Evolutionary conservation across 2,329 filamentous ascomycete species (phyloP), one percentile per base, ranked within the genome.

Genomic region (Zopfia rhizophila): DNA sequence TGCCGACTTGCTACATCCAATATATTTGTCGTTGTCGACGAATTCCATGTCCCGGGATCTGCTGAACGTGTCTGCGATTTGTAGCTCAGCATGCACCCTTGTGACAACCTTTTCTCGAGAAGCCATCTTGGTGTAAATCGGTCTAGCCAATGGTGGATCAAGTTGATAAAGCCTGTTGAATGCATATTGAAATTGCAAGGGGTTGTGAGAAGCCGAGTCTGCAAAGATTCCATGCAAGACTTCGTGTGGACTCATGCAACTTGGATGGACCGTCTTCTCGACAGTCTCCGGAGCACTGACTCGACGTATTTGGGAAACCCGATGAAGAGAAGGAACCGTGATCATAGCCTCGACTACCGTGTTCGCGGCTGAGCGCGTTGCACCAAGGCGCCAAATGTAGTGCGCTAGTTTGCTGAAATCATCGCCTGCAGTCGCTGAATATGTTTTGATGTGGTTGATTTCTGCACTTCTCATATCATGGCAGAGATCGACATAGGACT

Each of bases 1-100:
- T 18, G 41, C 46, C 18, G 35, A 22, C 22, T 50, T 45, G 35
- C 41, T 45, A 25, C 41, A 50, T 13, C 46, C 46, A 22, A 50
- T 45, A 39, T 45, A 50, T 23, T 35, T 45, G 17, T 50, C 41
- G 11, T 10, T 12, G n/a, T 38, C 35, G 7, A 38, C 6, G 12
- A 23, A 38, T 39, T 32, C 14, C 29, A 37, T 44, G 12, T 44
- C 22, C 16, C 24, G 18, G 16, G 40, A 37, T 44, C 30, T 38
- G 32, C 40, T 44, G 32, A 44, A 44, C 13, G 17, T n/a, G 29
- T 44, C 40, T 21, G 40, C 40, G 18, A 44, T 36, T 19, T 44
- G 40, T 18, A 44, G 40, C 17, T 44, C 40, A 25, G 40, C 40
- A 32, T 44, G 40, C 14, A 44, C 40, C 17, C 30, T 44, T 21